Percentiles rank a stretch among this genome's conserved stretches.
These are phyloP conservation scores for Gaeumannomyces sp. DNA, from an alignment of 2,329 filamentous ascomycete species.

Conservation along the genomic window DNA sequence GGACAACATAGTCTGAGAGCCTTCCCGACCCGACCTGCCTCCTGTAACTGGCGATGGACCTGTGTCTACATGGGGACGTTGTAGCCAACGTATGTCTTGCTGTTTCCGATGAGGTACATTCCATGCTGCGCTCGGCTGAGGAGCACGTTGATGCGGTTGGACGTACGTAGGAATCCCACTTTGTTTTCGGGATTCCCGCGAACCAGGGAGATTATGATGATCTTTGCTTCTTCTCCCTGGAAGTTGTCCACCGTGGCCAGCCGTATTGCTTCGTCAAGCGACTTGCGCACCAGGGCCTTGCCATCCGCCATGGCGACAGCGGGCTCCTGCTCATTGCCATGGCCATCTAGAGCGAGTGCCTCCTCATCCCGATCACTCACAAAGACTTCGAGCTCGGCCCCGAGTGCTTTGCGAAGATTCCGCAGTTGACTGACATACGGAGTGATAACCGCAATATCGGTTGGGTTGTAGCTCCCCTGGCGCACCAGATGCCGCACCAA, in stretches of 20 bases:
- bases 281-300: constrained; percentile 39
- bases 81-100: constrained; percentile 41
- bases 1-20: constrained; percentile 52
- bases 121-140: constrained; percentile 62
- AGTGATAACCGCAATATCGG: constrained; percentile 66
- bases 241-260: constrained; percentile 69
- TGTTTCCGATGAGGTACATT: constrained; percentile 65
- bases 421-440: constrained; percentile 55
- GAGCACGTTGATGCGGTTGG: constrained; percentile 65
- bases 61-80: constrained; percentile 57
- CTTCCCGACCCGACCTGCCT: constrained; percentile 39
- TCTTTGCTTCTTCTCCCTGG: constrained; percentile 68
- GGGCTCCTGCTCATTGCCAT: constrained; percentile 18
- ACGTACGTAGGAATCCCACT: constrained; percentile 61
- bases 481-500: constrained; percentile 59
- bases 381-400: constrained; percentile 48
- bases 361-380: constrained; percentile 57
- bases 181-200: constrained; percentile 56
- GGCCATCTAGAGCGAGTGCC: constrained; percentile 38
- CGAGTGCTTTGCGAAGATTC: constrained; percentile 40
- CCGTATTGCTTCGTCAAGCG: constrained; percentile 31
- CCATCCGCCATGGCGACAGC: background rate
- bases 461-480: constrained; percentile 53
- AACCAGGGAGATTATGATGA: constrained; percentile 65
- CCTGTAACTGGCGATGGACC: constrained; percentile 47